Evolutionary conservation across 169 alveolate genomes (phyloP), one percentile per base, ranked within the genome.

Genomic region (Plasmodium reichenowi): DNA sequence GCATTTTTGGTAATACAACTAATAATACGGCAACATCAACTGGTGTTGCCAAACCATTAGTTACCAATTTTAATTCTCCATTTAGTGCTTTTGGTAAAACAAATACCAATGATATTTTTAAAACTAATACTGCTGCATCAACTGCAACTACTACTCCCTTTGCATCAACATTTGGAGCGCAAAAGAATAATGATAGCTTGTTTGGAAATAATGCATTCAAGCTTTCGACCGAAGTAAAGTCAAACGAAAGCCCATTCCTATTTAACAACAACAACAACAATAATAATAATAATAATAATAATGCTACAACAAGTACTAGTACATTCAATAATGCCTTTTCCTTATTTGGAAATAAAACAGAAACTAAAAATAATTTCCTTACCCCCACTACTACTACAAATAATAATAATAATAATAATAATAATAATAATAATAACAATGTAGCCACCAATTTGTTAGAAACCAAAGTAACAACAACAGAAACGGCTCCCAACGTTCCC

Each of bases 61-160:
- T 67, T 32, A 9, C 75, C 17, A 83, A 63, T 58, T 83, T 83
- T 63, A 67, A 56, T 43, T 26, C 45, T 5, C 32, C 73, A 15
- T 83, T 83, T 50, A 83, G 83, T 54, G 52, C 91, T 15, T 83
- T 83, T 68, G 76, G 74, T 24, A 83, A 83, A 63, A 54, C 91
- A 54, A 83, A 15, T 24, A 83, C 91, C 58, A 83, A n/a, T 68
- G 91, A 83, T 60, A 29, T 83, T 9, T 83, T 83, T 48, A 83
- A 68, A 68, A 13, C 85, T 13, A 63, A 26, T 58, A 76, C 48
- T 58, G 32, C 64, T 67, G 29, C 70, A 5, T 50, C 22, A 22
- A 62, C 29, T 3, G 26, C 72, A 10, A 24, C 89, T 29, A 54
- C 67, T 64, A 15, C 67, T 9, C 32, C 89, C 20, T 38, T 38